Evolutionary conservation across 2,329 filamentous ascomycete genomes (phyloP), one percentile per base, ranked within the genome.

Genomic region (Tolypocladium guangdongense): DNA sequence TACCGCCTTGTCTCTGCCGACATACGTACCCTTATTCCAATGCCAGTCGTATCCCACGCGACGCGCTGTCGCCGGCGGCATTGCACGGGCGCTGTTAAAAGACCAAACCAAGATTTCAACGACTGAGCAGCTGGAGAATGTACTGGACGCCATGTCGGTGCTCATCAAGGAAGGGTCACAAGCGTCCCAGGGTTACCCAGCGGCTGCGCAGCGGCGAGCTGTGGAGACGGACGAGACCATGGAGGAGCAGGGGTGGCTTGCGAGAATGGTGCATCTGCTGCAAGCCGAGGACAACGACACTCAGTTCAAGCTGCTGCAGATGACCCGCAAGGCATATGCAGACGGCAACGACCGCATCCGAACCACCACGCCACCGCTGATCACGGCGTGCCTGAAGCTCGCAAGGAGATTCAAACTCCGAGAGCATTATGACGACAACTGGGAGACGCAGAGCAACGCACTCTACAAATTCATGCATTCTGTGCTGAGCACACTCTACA

Each of bases 211-310:
- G 64, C 79, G 89, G 58, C 84, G 90, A 57, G 81, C 74, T 0
- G 68, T 80, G 48, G 95, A 99, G 74, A 97, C 93, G 0, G 93
- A 99, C 57, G 95, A 99, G 73, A 97, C 92, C 0, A 84, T 97
- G 64, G 92, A 99, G 70, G 93, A 99, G 72, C 93, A 99, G 75
- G 93, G 93, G 51, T 96, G 90, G 90, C 78, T 99, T 52, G 93
- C 93, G 37, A 82, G 93, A 61, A 86, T 99, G 64, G 84, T 96
- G 20, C 93, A 99, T 71, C 76, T 96, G 53, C 82, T 99, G 51
- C 78, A 89, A 54, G 87, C 83, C 46, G 78, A 88, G 37, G 82
- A 95, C 66, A 97, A 97, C 64, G 90, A 96, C 62, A 95, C 87
- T 0, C 93, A 99, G 67, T 93, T 96, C 73, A 90, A 90, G 73